Conservation (phyloP, 140 eudicot species). For the Cichorium intybus region DNA sequence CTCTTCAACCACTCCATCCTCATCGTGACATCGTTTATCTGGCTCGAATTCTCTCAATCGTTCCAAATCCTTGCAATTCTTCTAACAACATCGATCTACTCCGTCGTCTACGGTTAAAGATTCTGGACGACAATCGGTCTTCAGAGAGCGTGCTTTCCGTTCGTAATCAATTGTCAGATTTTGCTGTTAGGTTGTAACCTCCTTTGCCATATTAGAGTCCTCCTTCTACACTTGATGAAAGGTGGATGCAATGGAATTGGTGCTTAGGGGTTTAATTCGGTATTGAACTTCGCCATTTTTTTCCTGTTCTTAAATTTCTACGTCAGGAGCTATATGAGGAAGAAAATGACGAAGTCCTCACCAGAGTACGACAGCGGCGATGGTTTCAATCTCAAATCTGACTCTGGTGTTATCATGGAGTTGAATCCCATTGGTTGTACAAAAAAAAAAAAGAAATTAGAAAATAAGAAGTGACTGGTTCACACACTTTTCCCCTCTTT, state of each 20-base stretch:
- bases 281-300: slow-evolving; percentile 44
- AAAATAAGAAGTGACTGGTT: slow-evolving; percentile 13
- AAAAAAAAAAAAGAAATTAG: slow-evolving; percentile 9
- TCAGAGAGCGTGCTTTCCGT: slow-evolving; percentile 35
- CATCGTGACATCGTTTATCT: too few species aligned
- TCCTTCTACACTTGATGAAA: slow-evolving; percentile 32
- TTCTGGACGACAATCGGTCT: slow-evolving; percentile 42
- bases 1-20: too few species aligned
- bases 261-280: too few species aligned
- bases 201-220: slow-evolving; percentile 36
- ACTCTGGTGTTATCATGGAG: not conserved
- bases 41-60: too few species aligned
- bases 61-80: too few species aligned
- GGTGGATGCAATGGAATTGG: slow-evolving; percentile 50
- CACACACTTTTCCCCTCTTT: not conserved
- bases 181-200: slow-evolving; percentile 31
- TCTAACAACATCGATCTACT: too few species aligned
- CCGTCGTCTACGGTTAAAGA: too few species aligned
- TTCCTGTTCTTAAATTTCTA: slow-evolving; percentile 55
- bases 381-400: too few species aligned
- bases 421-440: slow-evolving; percentile 11
- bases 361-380: slow-evolving; percentile 2
- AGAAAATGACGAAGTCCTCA: not conserved
- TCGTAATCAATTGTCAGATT: slow-evolving; percentile 32
- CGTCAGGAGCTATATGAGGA: slow-evolving; percentile 17